Evolutionary conservation across 139 green algal species (phyloP), one percentile per base, ranked within the genome.

Genomic region (Micractinium conductrix): DNA sequence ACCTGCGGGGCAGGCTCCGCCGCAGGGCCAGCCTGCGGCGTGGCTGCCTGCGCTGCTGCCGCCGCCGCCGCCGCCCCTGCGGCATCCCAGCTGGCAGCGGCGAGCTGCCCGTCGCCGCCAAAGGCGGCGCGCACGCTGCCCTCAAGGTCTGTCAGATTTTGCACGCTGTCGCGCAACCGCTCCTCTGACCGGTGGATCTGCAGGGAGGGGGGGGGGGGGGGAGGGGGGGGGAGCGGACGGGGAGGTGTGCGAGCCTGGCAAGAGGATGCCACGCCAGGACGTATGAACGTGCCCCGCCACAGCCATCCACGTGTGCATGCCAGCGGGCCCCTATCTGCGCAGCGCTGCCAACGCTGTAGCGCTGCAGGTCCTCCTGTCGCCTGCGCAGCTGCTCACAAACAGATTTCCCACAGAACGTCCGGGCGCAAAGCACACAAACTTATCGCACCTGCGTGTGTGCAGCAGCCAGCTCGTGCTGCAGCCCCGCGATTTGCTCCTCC

Each of bases 151-250:
- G 69, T 78, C 38, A 92, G 73, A n/a, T 79, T 37, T 9, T 53
- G 24, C 58, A 92, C 63, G 0, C 84, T 87, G 53, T 74, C 78
- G 28, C 81, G 67, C 38, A 92, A 63, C 2, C 75, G 74, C 14
- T 80, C 67, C 87, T 92, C 89, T 2, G 80, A 87, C 6, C 44
- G 33, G 60, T 89, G 87, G 30, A 87, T 84, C 85, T 87, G 70
- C 40, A 67, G 33, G 38, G 40, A 28, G 37, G 62, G 26, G 26
- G 16, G 16, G 16, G n/a, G 2, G 16, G 62, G 14, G n/a, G 62
- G 4, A 38, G 3, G 6, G 62, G 30, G 7, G 30, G 24, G 4
- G 62, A 40, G 9, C 2, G 9, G 30, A 38, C 24, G 16, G n/a
- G n/a, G 17, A 38, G 48, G 48, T 58, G 48, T 10, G 12, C 14